Percentiles rank a stretch among this genome's conserved stretches.
Conservation (phyloP, 257 asterid species). For the Thymus mandschuricus region DNA sequence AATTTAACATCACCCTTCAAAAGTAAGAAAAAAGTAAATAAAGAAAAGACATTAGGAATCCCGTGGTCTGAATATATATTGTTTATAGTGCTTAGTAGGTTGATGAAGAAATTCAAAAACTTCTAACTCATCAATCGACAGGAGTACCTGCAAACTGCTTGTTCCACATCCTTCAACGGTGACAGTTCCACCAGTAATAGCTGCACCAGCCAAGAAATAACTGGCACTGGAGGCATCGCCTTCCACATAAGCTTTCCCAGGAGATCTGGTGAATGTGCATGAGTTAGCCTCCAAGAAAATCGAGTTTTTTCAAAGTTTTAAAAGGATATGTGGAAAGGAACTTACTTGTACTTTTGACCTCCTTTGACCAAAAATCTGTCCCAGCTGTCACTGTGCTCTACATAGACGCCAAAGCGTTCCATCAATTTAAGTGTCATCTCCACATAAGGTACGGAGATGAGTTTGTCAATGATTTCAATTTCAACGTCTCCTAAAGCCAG, state of each 20-base stretch:
- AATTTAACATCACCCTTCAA: conserved; percentile 92
- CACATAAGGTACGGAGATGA: conserved; percentile 93
- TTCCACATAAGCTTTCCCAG: conserved; percentile 94
- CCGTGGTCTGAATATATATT: background rate
- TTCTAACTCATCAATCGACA: background rate
- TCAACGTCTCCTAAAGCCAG: conserved; percentile 89
- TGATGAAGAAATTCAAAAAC: background rate
- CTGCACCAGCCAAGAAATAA: conserved; percentile 99
- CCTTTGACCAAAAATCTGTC: conserved; percentile 82
- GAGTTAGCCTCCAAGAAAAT: conserved; percentile 14
- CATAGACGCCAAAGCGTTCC: conserved; percentile 96
- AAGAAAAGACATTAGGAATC: conserved; percentile 19
- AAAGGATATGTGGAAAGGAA: conserved; percentile 16
- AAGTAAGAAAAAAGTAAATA: background rate
- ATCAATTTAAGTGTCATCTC: conserved; percentile 98
- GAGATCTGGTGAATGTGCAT: conserved; percentile 59
- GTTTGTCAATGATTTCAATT: conserved; percentile 89
- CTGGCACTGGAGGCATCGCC: conserved; percentile 99
- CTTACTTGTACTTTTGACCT: conserved; percentile 97
- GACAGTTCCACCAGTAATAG: conserved; percentile 89
- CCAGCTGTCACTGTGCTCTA: conserved; percentile 86
- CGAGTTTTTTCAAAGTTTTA: conserved; percentile 28
- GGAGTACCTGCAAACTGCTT: conserved; percentile 89
- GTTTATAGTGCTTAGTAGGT: background rate
- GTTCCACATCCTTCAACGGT: conserved; percentile 99